A percentile compares a stretch with the other conserved stretches of the same genome.
phyloP scores from a whole-genome alignment of 371 early-diverging fungal species.

The Chytridium lagenaria region DNA sequence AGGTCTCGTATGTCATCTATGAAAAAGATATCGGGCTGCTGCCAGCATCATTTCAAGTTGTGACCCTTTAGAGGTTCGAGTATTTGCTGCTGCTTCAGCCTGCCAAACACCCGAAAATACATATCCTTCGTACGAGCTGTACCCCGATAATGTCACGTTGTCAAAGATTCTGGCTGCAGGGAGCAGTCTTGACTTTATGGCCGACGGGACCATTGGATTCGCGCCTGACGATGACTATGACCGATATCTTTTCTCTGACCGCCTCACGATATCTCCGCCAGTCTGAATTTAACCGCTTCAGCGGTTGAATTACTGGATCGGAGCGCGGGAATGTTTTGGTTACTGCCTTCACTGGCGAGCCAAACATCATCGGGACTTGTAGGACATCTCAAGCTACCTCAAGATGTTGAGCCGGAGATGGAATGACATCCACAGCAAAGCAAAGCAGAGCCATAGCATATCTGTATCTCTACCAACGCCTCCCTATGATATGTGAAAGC shows the following conservation, averaged over 20 bases:
- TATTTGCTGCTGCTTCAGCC: too few species aligned
- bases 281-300: background rate
- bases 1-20: too few species aligned
- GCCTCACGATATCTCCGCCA: background rate
- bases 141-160: background rate
- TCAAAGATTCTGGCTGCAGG: background rate
- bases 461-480: background rate
- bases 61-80: too few species aligned
- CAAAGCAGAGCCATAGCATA: background rate
- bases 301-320: background rate
- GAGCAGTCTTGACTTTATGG: background rate
- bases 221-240: background rate
- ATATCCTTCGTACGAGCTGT: background rate
- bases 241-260: background rate
- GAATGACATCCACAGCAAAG: background rate
- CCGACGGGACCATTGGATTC: slow-evolving; percentile 6
- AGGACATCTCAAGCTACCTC: background rate
- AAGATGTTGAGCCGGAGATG: slow-evolving; percentile 3
- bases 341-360: background rate
- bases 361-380: background rate
- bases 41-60: too few species aligned
- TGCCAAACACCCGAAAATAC: too few species aligned
- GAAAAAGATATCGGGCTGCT: too few species aligned
- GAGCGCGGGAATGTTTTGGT: background rate
- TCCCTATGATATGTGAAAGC: background rate